Base-by-base conservation (phyloP, 2,329 filamentous ascomycete species). In the Elsinoe arachidis region DNA sequence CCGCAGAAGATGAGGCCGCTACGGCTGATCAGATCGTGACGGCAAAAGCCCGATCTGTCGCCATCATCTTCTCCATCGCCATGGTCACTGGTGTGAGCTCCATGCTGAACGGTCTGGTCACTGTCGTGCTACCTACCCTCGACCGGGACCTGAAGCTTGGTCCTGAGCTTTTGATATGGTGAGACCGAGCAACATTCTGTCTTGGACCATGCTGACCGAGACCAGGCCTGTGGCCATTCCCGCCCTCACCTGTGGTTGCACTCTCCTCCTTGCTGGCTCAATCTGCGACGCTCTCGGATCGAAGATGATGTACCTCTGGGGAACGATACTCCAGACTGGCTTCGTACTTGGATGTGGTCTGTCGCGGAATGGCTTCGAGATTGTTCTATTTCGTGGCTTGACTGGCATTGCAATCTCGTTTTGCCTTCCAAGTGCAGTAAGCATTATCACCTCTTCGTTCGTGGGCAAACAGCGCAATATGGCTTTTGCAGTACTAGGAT, bases 251-350 rank as follows among this genome's bases (percentile, higher is more conserved):
- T 74, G 75, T 52, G 76, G 75, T 47, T 77, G 76, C 54, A 75
- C 76, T 2, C 72, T 81, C 1, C 69, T 80, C 0, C 65, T 80
- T 0, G 71, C 73, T 1, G 78, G 78, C 1, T 76, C 78, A 2
- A 64, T 80, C 10, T 72, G 76, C 3, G 78, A 81, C 65, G 73
- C 77, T 0, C 69, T 80, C 2, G 78, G 78, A 0, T 74, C 71
- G 47, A 67, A 73, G 57, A 62, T 71, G 34, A 74, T 78, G 65
- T 76, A 78, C 52, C 66, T 78, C 3, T 66, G 71, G 0, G 78
- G 76, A 2, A 75, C 71, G 26, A 67, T 77, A 5, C 65, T 78
- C 0, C 69, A 76, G 49, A 70, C 70, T 23, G 63, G 67, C 14
- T 75, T 76, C 55, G 74, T 73, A 2, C 63, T 76, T 15, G 72